A percentile compares a stretch with the other conserved stretches of the same genome.
phyloP scores from a whole-genome alignment of 2,329 filamentous ascomycete species.

The Achaetomium macrosporum region DNA sequence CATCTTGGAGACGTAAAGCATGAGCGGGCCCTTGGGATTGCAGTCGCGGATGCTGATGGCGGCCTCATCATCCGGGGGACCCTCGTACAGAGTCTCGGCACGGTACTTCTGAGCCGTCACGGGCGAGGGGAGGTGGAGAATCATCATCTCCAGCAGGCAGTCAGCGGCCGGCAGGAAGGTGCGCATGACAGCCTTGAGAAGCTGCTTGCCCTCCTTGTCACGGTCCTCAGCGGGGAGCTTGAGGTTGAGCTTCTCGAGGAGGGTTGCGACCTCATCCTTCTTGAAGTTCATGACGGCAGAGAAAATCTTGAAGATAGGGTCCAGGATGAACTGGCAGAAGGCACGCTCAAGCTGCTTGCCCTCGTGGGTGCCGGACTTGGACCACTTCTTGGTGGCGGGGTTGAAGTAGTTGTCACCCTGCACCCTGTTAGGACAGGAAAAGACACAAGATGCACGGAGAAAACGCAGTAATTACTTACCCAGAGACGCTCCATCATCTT shows the following conservation, averaged over 20 bases:
- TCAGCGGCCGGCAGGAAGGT: slow-evolving; percentile 98
- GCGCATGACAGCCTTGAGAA: slow-evolving; percentile 97
- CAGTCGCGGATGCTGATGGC: slow-evolving; percentile 98
- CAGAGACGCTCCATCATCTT: slow-evolving; percentile 99
- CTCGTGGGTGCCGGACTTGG: slow-evolving; percentile 75
- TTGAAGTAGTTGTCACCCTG: slow-evolving; percentile 99
- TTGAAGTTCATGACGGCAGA: slow-evolving; percentile 95
- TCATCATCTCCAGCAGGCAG: slow-evolving; percentile 99
- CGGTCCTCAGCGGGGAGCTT: slow-evolving; percentile 84
- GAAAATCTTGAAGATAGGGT: slow-evolving; percentile 99
- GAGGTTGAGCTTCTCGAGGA: slow-evolving; percentile 90
- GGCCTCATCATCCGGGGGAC: slow-evolving; percentile 84
- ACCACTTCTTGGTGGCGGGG: slow-evolving; percentile 99
- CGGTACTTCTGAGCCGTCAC: slow-evolving; percentile 95
- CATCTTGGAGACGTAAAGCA: slow-evolving; percentile 99
- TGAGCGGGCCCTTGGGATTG: slow-evolving; percentile 95
- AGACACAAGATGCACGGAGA: background rate
- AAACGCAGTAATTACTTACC: slow-evolving; percentile 47
- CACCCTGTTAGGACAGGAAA: slow-evolving; percentile 31
- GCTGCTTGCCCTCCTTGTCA: slow-evolving; percentile 92
- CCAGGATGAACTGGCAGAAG: slow-evolving; percentile 99
- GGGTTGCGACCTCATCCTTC: slow-evolving; percentile 78
- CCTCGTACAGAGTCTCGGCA: slow-evolving; percentile 98
- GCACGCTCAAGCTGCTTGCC: slow-evolving; percentile 92
- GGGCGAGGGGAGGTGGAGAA: slow-evolving; percentile 96